Evolutionary conservation across 2,329 filamentous ascomycete genomes (phyloP).

Genomic region (Stachybotrys chlorohalonatus): DNA sequence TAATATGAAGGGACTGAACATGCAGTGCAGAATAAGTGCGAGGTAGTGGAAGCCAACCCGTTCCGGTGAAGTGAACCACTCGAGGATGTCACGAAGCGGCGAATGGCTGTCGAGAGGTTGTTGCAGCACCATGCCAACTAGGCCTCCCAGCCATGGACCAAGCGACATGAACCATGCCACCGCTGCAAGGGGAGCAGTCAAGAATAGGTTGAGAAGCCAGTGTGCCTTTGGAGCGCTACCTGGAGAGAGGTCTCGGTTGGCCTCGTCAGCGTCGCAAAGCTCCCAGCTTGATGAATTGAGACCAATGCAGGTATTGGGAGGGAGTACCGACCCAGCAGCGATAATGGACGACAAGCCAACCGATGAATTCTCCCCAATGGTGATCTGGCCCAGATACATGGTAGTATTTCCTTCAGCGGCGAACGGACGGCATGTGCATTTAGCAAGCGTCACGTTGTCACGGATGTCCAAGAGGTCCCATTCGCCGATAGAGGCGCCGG

Average conservation of each 20-base stretch:
- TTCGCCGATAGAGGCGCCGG: conserved; percentile 37
- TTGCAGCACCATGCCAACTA: conserved; percentile 34
- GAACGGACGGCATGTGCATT: conserved; percentile 42
- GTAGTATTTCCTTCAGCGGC: conserved; percentile 46
- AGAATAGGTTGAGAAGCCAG: conserved; percentile 30
- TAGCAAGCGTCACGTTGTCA: conserved; percentile 36
- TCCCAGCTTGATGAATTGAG: conserved; percentile 51
- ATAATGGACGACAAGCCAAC: conserved; percentile 40
- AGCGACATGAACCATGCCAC: conserved; percentile 31
- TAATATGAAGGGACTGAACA: conserved; percentile 33
- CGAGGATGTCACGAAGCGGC: conserved; percentile 30
- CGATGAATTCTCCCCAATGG: conserved; percentile 35
- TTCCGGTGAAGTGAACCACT: conserved; percentile 38
- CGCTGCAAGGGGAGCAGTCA: conserved; percentile 31
- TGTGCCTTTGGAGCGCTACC: conserved; percentile 31
- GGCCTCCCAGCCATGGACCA: conserved; percentile 33
- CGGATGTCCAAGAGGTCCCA: conserved; percentile 47
- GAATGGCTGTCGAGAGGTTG: conserved; percentile 21
- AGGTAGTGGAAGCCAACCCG: conserved; percentile 42
- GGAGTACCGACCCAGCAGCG: conserved; percentile 38
- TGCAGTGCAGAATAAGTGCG: conserved; percentile 29
- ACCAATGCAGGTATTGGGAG: conserved; percentile 41
- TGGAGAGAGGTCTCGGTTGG: conserved; percentile 33
- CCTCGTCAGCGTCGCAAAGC: conserved; percentile 33
- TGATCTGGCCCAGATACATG: conserved; percentile 46